These are phyloP conservation scores for Theobroma grandiflorum DNA, from an alignment of 441 rosid species.

Conservation along the genomic window DNA sequence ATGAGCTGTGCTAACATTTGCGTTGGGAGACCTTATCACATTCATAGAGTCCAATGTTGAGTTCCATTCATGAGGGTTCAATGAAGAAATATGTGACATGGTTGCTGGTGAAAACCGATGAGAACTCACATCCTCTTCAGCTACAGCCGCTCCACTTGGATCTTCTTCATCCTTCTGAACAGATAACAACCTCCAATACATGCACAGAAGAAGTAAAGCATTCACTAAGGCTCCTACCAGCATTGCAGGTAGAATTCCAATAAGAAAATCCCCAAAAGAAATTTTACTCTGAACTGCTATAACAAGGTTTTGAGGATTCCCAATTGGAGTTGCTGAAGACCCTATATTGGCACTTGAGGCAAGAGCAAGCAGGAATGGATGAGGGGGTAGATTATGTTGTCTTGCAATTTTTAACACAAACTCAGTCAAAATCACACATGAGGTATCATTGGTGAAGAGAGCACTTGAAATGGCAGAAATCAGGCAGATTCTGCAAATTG, in stretches of 20 bases:
- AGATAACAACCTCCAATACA: conserved; percentile 68
- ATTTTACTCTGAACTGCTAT: conserved; percentile 70
- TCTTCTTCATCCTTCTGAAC: conserved; percentile 55
- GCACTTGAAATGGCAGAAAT: conserved; percentile 85
- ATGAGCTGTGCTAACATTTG: conserved; percentile 15
- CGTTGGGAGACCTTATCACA: conserved; percentile 27
- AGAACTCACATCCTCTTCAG: conserved; percentile 50
- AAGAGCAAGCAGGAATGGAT: conserved; percentile 75
- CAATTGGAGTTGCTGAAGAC: conserved; percentile 85
- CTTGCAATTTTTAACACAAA: conserved; percentile 75
- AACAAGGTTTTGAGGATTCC: conserved; percentile 87
- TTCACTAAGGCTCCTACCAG: conserved; percentile 63
- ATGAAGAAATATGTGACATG: conserved; percentile 49
- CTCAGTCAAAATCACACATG: conserved; percentile 78
- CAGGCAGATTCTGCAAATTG: conserved; percentile 67
- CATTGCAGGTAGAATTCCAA: conserved; percentile 70
- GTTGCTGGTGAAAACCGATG: conserved; percentile 72
- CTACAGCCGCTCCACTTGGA: conserved; percentile 43
- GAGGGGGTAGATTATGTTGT: conserved; percentile 76
- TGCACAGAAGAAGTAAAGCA: conserved; percentile 52
- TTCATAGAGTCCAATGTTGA: conserved; percentile 39
- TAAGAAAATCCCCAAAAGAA: conserved; percentile 58
- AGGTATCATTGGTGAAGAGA: conserved; percentile 84
- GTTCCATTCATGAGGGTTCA: conserved; percentile 47
- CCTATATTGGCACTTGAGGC: conserved; percentile 87